Percentiles rank a stretch among this genome's conserved stretches.
phyloP scores from a whole-genome alignment of 768 basidiomycete genomes.

The Leccinum incarnatum region DNA sequence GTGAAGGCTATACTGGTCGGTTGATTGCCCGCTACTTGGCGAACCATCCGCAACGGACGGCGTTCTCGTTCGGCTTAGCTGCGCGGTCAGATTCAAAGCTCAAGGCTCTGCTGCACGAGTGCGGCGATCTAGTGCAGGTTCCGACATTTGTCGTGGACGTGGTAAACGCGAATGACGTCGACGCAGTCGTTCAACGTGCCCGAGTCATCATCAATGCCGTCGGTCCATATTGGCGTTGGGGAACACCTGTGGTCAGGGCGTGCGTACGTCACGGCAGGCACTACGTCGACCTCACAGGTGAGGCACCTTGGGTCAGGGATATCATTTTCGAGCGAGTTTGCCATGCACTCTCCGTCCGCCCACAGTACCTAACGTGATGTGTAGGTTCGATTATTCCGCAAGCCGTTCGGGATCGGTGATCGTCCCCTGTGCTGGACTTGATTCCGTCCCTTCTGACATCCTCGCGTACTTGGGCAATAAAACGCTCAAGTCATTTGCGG shows the following conservation, averaged over 20 bases:
- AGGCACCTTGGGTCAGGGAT: conserved; percentile 60
- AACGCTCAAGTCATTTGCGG: conserved; percentile 53
- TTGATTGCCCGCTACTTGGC: conserved; percentile 67
- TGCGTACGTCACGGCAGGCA: conserved; percentile 74
- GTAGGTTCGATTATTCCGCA: conserved; percentile 70
- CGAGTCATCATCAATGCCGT: conserved; percentile 75
- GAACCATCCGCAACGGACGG: conserved; percentile 53
- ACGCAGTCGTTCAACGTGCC: conserved; percentile 51
- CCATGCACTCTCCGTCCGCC: conserved; percentile 5
- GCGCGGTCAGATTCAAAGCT: conserved; percentile 69
- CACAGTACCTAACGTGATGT: conserved; percentile 6
- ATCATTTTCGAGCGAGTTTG: conserved; percentile 56
- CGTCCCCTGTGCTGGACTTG: conserved; percentile 75
- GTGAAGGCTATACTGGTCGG: conserved; percentile 63
- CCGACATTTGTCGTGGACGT: conserved; percentile 58
- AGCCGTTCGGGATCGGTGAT: conserved; percentile 70
- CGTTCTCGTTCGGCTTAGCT: conserved; percentile 67
- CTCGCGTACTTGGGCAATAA: conserved; percentile 65
- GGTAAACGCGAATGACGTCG: conserved; percentile 48
- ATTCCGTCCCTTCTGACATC: conserved; percentile 76
- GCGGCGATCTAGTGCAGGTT: conserved; percentile 42
- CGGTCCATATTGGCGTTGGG: conserved; percentile 72
- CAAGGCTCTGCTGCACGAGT: conserved; percentile 46
- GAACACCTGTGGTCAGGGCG: conserved; percentile 74
- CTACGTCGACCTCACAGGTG: conserved; percentile 85